Evolutionary conservation across 2,329 filamentous ascomycete species (phyloP).

Genomic region (Moelleriella libera): DNA sequence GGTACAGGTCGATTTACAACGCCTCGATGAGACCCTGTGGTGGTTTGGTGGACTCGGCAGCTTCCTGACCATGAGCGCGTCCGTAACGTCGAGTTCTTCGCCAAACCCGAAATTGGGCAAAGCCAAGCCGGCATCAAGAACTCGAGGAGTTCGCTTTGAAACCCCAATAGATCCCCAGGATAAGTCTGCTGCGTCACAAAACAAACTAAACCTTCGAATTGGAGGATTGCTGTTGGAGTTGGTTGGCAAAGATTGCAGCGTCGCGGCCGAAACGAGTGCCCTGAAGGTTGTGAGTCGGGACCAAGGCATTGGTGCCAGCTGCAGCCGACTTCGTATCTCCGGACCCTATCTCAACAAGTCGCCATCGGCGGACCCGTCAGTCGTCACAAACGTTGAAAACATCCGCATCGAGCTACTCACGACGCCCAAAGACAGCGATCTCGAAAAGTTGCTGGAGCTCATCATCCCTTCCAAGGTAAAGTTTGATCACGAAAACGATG

Average conservation of each 20-base stretch:
- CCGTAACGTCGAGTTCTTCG: conserved; percentile 62
- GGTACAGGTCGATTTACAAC: conserved; percentile 62
- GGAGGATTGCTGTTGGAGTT: conserved; percentile 65
- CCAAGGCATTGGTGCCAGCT: conserved; percentile 55
- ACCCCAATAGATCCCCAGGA: conserved; percentile 35
- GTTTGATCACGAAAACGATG: conserved; percentile 73
- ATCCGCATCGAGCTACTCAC: conserved; percentile 60
- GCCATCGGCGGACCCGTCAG: conserved; percentile 39
- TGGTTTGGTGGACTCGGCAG: conserved; percentile 88
- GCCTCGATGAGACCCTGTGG: conserved; percentile 72
- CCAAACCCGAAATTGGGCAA: conserved; percentile 22
- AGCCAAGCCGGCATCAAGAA: conserved; percentile 25
- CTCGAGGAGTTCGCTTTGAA: conserved; percentile 45
- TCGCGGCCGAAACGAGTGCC: conserved; percentile 64
- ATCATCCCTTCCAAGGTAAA: conserved; percentile 87
- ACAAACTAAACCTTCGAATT: conserved; percentile 64
- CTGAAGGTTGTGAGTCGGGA: conserved; percentile 68
- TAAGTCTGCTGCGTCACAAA: conserved; percentile 29
- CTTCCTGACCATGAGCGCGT: conserved; percentile 76
- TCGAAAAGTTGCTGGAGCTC: conserved; percentile 69
- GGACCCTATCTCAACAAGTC: conserved; percentile 49
- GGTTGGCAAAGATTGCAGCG: conserved; percentile 61
- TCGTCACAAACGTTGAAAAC: conserved; percentile 48
- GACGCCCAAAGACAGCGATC: conserved; percentile 62
- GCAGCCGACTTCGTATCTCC: conserved; percentile 60